Conservation (phyloP, 257 asterid genomes). For the Haberlea rhodopensis region DNA sequence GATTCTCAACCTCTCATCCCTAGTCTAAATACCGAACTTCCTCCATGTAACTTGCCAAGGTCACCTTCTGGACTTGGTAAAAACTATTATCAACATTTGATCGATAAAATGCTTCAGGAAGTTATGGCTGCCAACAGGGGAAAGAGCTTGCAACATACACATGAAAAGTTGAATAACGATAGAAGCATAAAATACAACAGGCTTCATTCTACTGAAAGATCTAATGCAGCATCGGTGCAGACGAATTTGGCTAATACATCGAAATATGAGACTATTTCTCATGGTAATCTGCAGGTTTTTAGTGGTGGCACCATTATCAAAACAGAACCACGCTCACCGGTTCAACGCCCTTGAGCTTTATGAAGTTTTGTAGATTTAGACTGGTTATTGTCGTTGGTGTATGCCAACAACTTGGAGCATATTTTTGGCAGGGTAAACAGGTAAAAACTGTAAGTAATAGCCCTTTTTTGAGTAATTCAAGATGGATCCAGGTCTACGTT, state of each 20-base stretch:
- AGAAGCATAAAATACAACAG: constrained; percentile 3
- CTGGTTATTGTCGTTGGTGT: constrained; percentile 14
- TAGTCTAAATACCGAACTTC: background rate
- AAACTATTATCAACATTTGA: constrained; percentile 25
- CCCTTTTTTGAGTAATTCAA: background rate
- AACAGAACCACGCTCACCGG: constrained; percentile 29
- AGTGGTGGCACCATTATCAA: constrained; percentile 11
- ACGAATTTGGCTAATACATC: constrained; percentile 4
- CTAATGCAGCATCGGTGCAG: constrained; percentile 6
- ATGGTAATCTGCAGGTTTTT: constrained; percentile 3
- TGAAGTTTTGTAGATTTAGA: constrained; percentile 22
- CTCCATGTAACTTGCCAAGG: background rate
- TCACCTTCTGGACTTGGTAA: constrained; percentile 17
- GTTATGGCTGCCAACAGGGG: constrained; percentile 28
- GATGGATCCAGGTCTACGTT: background rate
- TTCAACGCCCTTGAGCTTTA: constrained; percentile 23
- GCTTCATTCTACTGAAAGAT: constrained; percentile 6
- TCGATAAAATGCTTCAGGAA: constrained; percentile 32
- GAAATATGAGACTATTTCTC: constrained; percentile 2
- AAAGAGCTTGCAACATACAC: constrained; percentile 8
- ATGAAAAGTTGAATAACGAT: constrained; percentile 4
- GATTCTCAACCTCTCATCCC: constrained; percentile 14
- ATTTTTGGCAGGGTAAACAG: background rate
- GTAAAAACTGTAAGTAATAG: background rate
- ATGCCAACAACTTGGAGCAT: background rate